Conservation (phyloP, 2,329 filamentous ascomycete species). For the Colletotrichum chrysophilum region DNA sequence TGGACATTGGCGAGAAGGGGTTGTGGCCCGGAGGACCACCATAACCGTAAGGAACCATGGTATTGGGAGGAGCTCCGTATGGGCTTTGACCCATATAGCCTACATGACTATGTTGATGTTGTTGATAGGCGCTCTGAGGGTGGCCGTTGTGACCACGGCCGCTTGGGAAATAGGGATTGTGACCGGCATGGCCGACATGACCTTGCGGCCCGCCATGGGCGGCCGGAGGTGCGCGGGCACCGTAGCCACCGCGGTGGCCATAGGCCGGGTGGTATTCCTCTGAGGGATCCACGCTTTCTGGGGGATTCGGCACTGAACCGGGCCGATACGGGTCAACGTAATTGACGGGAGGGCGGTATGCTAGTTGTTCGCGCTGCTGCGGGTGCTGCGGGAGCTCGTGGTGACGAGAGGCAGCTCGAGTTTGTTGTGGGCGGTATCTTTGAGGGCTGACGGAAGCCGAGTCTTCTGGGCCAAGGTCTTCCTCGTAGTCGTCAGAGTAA, state of each 20-base stretch:
- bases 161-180: not conserved
- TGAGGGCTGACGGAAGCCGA: slow-evolving; percentile 57
- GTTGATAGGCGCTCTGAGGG: slow-evolving; percentile 29
- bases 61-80: slow-evolving; percentile 37
- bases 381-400: slow-evolving; percentile 33
- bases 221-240: slow-evolving; percentile 11
- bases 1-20: slow-evolving; percentile 50
- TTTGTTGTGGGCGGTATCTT: slow-evolving; percentile 23
- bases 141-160: slow-evolving; percentile 34
- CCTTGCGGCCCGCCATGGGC: slow-evolving; percentile 20
- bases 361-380: slow-evolving; percentile 23
- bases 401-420: slow-evolving; percentile 22
- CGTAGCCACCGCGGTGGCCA: slow-evolving; percentile 35
- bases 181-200: slow-evolving; percentile 25
- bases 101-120: slow-evolving; percentile 43
- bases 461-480: slow-evolving; percentile 54
- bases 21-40: slow-evolving; percentile 42
- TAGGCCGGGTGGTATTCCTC: slow-evolving; percentile 62
- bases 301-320: slow-evolving; percentile 52
- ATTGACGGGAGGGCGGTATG: slow-evolving; percentile 6
- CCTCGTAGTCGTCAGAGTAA: slow-evolving; percentile 35
- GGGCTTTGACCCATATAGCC: slow-evolving; percentile 39
- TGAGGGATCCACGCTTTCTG: slow-evolving; percentile 68
- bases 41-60: slow-evolving; percentile 54
- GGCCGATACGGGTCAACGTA: slow-evolving; percentile 40